A percentile compares a stretch with the other conserved stretches of the same genome.
Evolutionary conservation across 805 yeast genomes (phyloP).

Genomic region (Ogataea corticis): DNA sequence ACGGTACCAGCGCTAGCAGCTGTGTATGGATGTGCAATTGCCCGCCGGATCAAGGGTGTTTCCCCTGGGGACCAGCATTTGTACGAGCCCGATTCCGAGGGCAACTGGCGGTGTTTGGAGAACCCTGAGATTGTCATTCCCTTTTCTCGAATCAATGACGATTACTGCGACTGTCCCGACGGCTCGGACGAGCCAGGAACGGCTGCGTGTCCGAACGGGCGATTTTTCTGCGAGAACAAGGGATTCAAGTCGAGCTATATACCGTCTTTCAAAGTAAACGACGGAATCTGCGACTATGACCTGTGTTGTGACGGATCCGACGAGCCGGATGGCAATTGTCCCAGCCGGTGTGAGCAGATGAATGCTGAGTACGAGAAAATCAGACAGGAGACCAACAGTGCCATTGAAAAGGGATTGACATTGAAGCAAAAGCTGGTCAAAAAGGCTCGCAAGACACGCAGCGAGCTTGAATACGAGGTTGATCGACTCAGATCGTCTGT

Average conservation of each 20-base stretch:
- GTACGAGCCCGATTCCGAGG: constrained; percentile 52
- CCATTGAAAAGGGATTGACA: constrained; percentile 36
- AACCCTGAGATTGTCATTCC: constrained; percentile 66
- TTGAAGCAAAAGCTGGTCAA: constrained; percentile 34
- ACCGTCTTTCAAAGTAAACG: constrained; percentile 70
- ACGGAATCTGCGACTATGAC: constrained; percentile 90
- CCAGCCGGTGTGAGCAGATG: constrained; percentile 55
- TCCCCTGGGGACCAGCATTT: constrained; percentile 39
- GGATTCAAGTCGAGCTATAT: constrained; percentile 67
- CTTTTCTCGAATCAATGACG: constrained; percentile 73
- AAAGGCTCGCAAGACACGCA: constrained; percentile 28
- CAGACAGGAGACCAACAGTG: constrained; percentile 17
- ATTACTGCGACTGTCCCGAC: constrained; percentile 95
- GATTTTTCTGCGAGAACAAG: constrained; percentile 74
- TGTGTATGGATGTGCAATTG: background rate
- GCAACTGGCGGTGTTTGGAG: constrained; percentile 68
- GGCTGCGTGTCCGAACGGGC: constrained; percentile 60
- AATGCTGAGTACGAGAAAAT: constrained; percentile 37
- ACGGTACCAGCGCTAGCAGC: constrained; percentile 1
- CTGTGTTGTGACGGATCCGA: constrained; percentile 94
- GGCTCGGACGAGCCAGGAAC: constrained; percentile 98
- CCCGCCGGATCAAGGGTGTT: constrained; percentile 34
- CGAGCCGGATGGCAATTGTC: constrained; percentile 60
- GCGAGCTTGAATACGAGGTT: constrained; percentile 20
- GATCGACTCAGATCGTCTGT: constrained; percentile 6